A percentile compares a stretch with the other conserved stretches of the same genome.
These are phyloP conservation scores for Imleria badia DNA, from an alignment of 768 basidiomycete genomes.

Conservation along the genomic window DNA sequence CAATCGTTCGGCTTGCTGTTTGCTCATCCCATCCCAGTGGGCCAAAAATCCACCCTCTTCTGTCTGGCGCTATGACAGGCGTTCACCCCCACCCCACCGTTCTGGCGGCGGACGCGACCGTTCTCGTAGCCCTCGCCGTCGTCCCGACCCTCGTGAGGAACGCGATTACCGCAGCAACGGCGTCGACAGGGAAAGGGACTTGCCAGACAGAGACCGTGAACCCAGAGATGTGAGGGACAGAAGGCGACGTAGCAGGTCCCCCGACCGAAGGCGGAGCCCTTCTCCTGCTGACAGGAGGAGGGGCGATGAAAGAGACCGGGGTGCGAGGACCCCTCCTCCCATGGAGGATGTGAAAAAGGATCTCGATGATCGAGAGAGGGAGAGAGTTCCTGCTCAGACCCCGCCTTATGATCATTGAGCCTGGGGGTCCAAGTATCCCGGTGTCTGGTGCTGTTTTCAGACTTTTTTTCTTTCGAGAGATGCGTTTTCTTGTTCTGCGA, in stretches of 20 bases:
- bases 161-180: conserved; percentile 39
- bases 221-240: conserved; percentile 45
- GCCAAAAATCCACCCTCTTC: conserved; percentile 81
- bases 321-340: conserved; percentile 53
- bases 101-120: conserved; percentile 42
- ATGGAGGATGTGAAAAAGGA: conserved; percentile 42
- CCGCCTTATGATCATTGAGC: conserved; percentile 58
- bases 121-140: conserved; percentile 55
- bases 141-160: conserved; percentile 38
- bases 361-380: conserved; percentile 49
- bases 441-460: conserved; percentile 3
- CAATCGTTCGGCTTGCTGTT: background rate
- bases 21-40: conserved; percentile 49
- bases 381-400: conserved; percentile 47
- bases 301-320: conserved; percentile 47
- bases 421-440: background rate
- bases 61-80: conserved; percentile 76
- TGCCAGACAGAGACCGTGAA: conserved; percentile 31
- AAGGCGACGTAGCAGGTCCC: conserved; percentile 50
- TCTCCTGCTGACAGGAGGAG: conserved; percentile 40
- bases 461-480: background rate
- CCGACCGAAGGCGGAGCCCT: conserved; percentile 47
- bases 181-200: conserved; percentile 36
- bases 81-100: conserved; percentile 44
- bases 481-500: background rate